Evolutionary conservation across 208 protist genomes (phyloP).

Genomic region (Trypanosoma avium): DNA sequence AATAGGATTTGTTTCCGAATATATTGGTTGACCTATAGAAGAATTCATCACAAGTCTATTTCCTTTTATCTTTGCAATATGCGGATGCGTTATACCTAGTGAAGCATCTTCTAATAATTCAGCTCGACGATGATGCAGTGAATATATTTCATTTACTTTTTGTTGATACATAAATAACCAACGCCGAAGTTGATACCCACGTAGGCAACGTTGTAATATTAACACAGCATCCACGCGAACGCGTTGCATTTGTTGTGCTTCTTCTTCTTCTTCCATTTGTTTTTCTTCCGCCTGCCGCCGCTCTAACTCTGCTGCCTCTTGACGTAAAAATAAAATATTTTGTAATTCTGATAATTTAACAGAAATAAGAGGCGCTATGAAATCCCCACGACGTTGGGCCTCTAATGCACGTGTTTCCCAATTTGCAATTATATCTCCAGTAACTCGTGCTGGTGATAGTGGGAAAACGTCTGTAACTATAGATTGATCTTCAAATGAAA

Average conservation of each 20-base stretch:
- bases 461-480: not conserved
- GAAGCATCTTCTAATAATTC: slow-evolving; percentile 10
- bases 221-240: slow-evolving; percentile 38
- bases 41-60: not conserved
- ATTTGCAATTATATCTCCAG: slow-evolving; percentile 17
- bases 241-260: slow-evolving; percentile 40
- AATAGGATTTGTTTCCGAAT: slow-evolving; percentile 18
- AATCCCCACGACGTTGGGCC: slow-evolving; percentile 31
- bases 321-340: slow-evolving; percentile 22
- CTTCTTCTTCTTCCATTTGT: slow-evolving; percentile 24
- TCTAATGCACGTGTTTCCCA: slow-evolving; percentile 15
- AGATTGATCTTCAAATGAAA: too few species aligned
- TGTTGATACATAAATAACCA: slow-evolving; percentile 30
- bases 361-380: slow-evolving; percentile 46
- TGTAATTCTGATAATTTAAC: slow-evolving; percentile 54
- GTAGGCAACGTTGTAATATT: slow-evolving; percentile 53
- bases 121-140: slow-evolving; percentile 23
- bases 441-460: not conserved
- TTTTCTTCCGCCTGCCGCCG: slow-evolving; percentile 21
- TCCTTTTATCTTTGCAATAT: not conserved
- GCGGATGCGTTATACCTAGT: not conserved
- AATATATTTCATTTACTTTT: slow-evolving; percentile 12
- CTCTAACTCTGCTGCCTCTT: slow-evolving; percentile 28
- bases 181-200: slow-evolving; percentile 33
- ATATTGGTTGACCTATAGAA: not conserved